Percentiles rank a stretch among this genome's conserved stretches.
Conservation (phyloP, 2,329 filamentous ascomycete genomes). For the Clarireedia hainanense region DNA sequence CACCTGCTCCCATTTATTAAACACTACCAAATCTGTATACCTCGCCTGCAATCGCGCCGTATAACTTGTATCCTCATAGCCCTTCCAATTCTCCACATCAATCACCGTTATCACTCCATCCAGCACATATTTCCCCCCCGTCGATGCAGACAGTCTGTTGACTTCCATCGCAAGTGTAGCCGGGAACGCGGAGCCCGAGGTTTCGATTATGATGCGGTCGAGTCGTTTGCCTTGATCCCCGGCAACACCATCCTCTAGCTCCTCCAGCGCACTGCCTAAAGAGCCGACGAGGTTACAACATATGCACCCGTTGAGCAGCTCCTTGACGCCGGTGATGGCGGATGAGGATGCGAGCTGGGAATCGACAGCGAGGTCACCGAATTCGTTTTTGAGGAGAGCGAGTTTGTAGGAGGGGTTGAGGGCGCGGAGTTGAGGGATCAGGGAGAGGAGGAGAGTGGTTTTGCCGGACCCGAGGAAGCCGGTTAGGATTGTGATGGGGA, state of each 20-base stretch:
- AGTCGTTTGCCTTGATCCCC: constrained; percentile 28
- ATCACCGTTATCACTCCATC: constrained; percentile 67
- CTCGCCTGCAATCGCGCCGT: constrained; percentile 65
- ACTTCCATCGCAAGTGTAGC: constrained; percentile 66
- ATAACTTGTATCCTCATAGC: constrained; percentile 63
- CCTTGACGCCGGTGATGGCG: constrained; percentile 81
- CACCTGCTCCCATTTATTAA: constrained; percentile 65
- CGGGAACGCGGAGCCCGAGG: constrained; percentile 58
- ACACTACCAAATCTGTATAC: constrained; percentile 64
- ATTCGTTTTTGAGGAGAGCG: constrained; percentile 95
- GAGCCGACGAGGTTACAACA: constrained; percentile 98
- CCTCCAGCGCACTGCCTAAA: constrained; percentile 68
- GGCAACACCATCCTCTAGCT: constrained; percentile 41
- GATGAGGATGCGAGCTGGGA: constrained; percentile 78
- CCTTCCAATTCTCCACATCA: constrained; percentile 70
- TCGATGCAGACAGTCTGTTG: constrained; percentile 51
- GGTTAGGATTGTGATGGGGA: constrained; percentile 89
- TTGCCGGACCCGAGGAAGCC: constrained; percentile 95
- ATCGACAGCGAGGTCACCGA: constrained; percentile 89
- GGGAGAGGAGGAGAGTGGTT: constrained; percentile 89
- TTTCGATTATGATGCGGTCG: constrained; percentile 90
- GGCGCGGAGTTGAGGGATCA: constrained; percentile 81
- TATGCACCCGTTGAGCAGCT: constrained; percentile 94
- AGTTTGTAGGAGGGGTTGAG: constrained; percentile 70
- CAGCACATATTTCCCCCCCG: constrained; percentile 47